A percentile compares a stretch with the other conserved stretches of the same genome.
phyloP scores from a whole-genome alignment of 208 protist genomes.

The Leptomonas pyrrhocoris region DNA sequence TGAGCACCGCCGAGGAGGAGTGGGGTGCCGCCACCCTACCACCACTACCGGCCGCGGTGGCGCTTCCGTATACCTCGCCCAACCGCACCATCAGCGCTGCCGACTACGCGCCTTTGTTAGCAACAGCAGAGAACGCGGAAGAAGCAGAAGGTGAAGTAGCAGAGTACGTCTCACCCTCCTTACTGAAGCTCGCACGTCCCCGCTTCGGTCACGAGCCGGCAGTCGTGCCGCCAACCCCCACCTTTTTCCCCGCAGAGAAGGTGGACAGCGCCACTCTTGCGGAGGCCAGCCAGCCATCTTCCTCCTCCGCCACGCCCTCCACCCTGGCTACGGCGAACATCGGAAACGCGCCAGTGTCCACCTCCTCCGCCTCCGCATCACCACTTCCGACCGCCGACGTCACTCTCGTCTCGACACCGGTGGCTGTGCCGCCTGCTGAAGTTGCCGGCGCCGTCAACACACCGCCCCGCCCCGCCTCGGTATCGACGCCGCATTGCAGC shows the following conservation, averaged over 20 bases:
- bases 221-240: neutral
- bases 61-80: neutral
- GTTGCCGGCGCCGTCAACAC: neutral
- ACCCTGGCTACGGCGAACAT: neutral
- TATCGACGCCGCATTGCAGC: neutral
- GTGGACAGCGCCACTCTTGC: neutral
- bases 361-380: neutral
- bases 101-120: slow-evolving; percentile 14
- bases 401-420: neutral
- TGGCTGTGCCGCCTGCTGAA: neutral
- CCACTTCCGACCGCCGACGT: neutral
- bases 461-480: too few species aligned
- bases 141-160: neutral
- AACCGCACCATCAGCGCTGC: slow-evolving; percentile 3
- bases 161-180: neutral
- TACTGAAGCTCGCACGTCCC: slow-evolving; percentile 7
- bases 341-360: neutral
- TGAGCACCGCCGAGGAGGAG: slow-evolving; percentile 11
- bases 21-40: neutral
- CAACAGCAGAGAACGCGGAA: neutral
- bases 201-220: slow-evolving; percentile 9
- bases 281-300: neutral
- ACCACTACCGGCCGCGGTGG: neutral
- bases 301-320: neutral
- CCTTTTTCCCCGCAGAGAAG: neutral